Evolutionary conservation across 352 stramenopile species (phyloP).

Genomic region (Phytophthora parvispora): DNA sequence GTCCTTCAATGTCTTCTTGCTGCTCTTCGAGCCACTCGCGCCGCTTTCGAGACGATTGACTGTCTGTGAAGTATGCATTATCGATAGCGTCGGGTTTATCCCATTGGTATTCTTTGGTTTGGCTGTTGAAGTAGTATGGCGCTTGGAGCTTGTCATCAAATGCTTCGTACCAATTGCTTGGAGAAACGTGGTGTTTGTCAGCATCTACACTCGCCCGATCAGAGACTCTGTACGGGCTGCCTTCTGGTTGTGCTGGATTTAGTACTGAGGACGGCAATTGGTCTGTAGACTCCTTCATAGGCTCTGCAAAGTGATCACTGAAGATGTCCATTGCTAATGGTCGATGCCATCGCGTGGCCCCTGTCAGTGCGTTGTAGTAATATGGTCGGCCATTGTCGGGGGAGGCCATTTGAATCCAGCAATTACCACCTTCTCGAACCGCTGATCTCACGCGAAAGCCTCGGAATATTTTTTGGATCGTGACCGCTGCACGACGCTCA

Average conservation of each 20-base stretch:
- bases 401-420: slow-evolving; percentile 71
- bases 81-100: slow-evolving; percentile 51
- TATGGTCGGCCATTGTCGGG: slow-evolving; percentile 49
- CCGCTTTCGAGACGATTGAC: slow-evolving; percentile 49
- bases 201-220: not conserved
- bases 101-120: slow-evolving; percentile 85
- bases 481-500: slow-evolving; percentile 65
- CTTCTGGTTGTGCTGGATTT: not conserved
- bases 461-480: slow-evolving; percentile 87
- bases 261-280: not conserved
- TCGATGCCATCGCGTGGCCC: slow-evolving; percentile 66
- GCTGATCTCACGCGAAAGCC: slow-evolving; percentile 80
- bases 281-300: slow-evolving; percentile 22
- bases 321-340: slow-evolving; percentile 87
- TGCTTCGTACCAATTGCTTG: slow-evolving; percentile 76
- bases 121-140: slow-evolving; percentile 82
- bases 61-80: slow-evolving; percentile 50
- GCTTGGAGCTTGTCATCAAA: slow-evolving; percentile 76
- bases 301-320: slow-evolving; percentile 57
- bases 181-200: not conserved
- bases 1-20: slow-evolving; percentile 39
- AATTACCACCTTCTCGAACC: slow-evolving; percentile 76
- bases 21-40: slow-evolving; percentile 64
- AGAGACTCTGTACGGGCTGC: slow-evolving; percentile 6
- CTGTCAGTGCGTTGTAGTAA: slow-evolving; percentile 89